Conservation (phyloP, 169 alveolate genomes). For the Plasmodium falciparum region DNA sequence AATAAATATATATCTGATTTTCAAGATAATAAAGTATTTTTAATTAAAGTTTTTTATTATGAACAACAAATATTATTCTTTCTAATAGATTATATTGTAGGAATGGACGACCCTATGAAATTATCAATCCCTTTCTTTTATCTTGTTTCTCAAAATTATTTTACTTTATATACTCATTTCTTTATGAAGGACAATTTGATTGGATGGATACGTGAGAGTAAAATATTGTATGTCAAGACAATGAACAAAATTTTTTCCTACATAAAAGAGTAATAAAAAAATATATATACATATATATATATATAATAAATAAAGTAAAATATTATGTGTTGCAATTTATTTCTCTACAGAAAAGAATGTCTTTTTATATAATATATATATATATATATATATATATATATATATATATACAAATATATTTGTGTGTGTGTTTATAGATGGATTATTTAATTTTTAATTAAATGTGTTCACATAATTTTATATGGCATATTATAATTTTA, state of each 20-base stretch:
- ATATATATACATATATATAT: no score
- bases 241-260: slow-evolving; percentile 17
- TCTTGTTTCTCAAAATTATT: slow-evolving; percentile 22
- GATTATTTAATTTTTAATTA: not conserved
- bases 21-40: slow-evolving; percentile 41
- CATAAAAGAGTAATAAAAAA: slow-evolving; percentile 28
- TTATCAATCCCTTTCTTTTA: slow-evolving; percentile 57
- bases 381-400: not conserved
- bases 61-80: slow-evolving; percentile 20
- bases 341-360: not conserved
- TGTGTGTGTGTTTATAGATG: not conserved
- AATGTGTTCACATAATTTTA: not conserved
- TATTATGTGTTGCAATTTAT: not conserved
- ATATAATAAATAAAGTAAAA: not conserved
- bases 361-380: not conserved
- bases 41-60: slow-evolving; percentile 40
- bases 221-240: slow-evolving; percentile 23
- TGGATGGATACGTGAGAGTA: slow-evolving; percentile 47
- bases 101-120: slow-evolving; percentile 59
- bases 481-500: no score
- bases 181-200: slow-evolving; percentile 65
- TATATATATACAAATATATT: not conserved
- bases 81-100: slow-evolving; percentile 48
- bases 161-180: slow-evolving; percentile 53
- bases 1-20: slow-evolving; percentile 21